Evolutionary conservation across 2,329 filamentous ascomycete species (phyloP), one percentile per base, ranked within the genome.

Genomic region (Leptographium lundbergii): DNA sequence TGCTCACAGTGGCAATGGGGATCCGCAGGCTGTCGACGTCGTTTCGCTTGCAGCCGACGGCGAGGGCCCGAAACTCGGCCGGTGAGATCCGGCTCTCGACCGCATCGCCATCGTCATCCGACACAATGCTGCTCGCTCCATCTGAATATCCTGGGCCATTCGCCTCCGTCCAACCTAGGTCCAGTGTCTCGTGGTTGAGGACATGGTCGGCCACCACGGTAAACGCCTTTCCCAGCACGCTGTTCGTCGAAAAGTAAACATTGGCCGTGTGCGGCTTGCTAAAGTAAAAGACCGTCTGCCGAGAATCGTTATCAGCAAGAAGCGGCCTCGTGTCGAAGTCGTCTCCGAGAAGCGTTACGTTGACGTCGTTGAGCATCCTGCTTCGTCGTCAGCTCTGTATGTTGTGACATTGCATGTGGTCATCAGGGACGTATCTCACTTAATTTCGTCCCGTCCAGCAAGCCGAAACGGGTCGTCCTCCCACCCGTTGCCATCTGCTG

Each of bases 31-130:
- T 25, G 58, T 61, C 54, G 0, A 61, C 60, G 36, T 60, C 56
- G 51, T 62, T 56, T 13, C 47, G 59, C 17, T 39, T 36, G 54
- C 61, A 63, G 54, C 65, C 65, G 13, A 59, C 53, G 0, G 60
- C 61, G 10, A 65, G 57, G 4, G 61, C 57, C 1, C 59, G 62
- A 29, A 66, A 65, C 22, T 54, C 54, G 36, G 57, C 58, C 1
- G 65, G 62, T 17, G 63, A 55, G 34, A 66, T 60, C 25, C 58
- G 60, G 1, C 68, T 70, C 4, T 67, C 64, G 4, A 67, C 63
- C 0, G 69, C 67, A 25, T 70, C 69, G 1, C 72, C 74, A 59
- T 80, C 75, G 24, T 71, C 68, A 56, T 77, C 74, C 0, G 69
- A 72, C 22, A 75, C 67, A 36, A 70, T 69, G 39, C 65, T 65